Evolutionary conservation across 306 rosid genomes (phyloP).

Genomic region (Echinosophora koreensis): DNA sequence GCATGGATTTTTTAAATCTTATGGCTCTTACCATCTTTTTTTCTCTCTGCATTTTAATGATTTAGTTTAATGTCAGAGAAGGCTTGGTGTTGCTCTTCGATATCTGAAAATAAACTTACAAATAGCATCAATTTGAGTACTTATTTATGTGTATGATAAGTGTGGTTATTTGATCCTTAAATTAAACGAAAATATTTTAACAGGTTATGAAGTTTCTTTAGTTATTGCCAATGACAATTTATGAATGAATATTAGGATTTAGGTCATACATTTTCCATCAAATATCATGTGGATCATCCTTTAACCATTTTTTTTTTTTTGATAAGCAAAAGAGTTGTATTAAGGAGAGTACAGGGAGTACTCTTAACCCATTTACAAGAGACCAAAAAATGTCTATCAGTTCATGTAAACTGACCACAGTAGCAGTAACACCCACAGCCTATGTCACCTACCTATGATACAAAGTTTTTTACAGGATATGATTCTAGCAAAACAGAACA

Average conservation of each 20-base stretch:
- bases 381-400: too few relatives aligned
- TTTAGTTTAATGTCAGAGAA: neutral
- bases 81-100: neutral
- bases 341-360: too few relatives aligned
- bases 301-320: too few relatives aligned
- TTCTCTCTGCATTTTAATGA: neutral
- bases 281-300: slow-evolving; percentile 10
- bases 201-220: too few relatives aligned
- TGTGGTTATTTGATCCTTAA: neutral
- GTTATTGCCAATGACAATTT: neutral
- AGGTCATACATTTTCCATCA: neutral
- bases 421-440: too few relatives aligned
- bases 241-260: neutral
- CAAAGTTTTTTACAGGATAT: too few relatives aligned
- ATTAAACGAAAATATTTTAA: neutral
- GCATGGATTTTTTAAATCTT: neutral
- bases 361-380: too few relatives aligned
- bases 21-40: neutral
- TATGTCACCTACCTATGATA: too few relatives aligned
- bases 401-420: too few relatives aligned
- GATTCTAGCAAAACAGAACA: too few relatives aligned
- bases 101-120: neutral
- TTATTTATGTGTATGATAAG: neutral
- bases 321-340: too few relatives aligned
- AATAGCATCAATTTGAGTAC: slow-evolving; percentile 2